Conservation (phyloP, 345 rosid species). For the Populus ilicifolia region DNA sequence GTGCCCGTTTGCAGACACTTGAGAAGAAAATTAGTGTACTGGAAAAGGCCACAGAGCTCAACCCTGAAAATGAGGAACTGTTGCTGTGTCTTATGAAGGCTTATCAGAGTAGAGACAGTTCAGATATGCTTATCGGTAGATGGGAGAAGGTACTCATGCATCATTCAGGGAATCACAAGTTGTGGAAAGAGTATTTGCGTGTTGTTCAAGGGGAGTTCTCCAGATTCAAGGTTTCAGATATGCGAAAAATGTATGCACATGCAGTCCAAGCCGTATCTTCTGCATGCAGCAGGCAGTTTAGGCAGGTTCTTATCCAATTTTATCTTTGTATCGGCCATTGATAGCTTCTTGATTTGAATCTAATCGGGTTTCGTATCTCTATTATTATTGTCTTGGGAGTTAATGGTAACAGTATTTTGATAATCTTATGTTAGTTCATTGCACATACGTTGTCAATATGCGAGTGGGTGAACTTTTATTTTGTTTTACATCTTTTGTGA, state of each 20-base stretch:
- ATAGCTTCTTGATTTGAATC: slow-evolving; percentile 14
- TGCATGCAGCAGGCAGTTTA: slow-evolving; percentile 76
- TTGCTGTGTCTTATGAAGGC: slow-evolving; percentile 77
- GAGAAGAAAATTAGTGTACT: slow-evolving; percentile 94
- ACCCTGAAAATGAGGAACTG: slow-evolving; percentile 80
- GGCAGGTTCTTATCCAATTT: slow-evolving; percentile 79
- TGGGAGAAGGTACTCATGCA: slow-evolving; percentile 78
- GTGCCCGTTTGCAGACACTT: slow-evolving; percentile 76
- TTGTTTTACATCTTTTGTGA: neutral
- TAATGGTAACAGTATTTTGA: too few relatives aligned
- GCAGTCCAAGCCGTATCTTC: slow-evolving; percentile 82
- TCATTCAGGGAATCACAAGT: slow-evolving; percentile 64
- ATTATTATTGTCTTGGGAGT: neutral
- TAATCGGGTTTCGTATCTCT: neutral
- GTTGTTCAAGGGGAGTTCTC: slow-evolving; percentile 85
- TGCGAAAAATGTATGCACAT: slow-evolving; percentile 86
- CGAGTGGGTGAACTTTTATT: too few relatives aligned
- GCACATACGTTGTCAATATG: too few relatives aligned
- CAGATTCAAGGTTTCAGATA: slow-evolving; percentile 82
- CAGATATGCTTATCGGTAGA: slow-evolving; percentile 67
- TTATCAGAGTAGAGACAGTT: slow-evolving; percentile 68
- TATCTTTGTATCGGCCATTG: neutral
- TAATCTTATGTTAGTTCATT: too few relatives aligned
- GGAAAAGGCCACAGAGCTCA: slow-evolving; percentile 85
- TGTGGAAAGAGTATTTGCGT: slow-evolving; percentile 85